phyloP scores from a whole-genome alignment of 768 basidiomycete genomes.

The Russula sp. region DNA sequence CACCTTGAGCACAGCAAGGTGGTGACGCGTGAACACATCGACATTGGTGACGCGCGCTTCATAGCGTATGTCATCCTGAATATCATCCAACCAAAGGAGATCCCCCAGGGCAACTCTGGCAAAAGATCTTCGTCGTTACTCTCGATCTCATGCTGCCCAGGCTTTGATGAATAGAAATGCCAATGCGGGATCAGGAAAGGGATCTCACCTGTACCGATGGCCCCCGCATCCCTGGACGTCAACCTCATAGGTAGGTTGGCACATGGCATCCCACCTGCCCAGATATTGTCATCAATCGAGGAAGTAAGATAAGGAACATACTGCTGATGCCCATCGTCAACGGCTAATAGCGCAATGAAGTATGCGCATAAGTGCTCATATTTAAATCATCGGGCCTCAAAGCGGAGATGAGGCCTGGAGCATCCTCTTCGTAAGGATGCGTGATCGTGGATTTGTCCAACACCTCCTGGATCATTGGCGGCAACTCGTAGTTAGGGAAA shows the following conservation, averaged over 20 bases:
- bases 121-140: conserved; percentile 19
- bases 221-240: neutral
- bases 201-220: neutral
- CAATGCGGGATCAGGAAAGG: neutral
- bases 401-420: neutral
- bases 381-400: conserved; percentile 1
- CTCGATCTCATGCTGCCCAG: conserved; percentile 16
- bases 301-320: conserved; percentile 35
- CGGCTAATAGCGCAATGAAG: conserved; percentile 16
- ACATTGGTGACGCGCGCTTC: conserved; percentile 14
- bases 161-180: neutral
- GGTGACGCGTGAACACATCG: neutral
- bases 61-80: conserved; percentile 10
- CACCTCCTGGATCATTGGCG: conserved; percentile 10
- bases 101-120: conserved; percentile 20
- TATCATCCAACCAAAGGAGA: conserved; percentile 23
- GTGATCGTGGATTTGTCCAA: neutral
- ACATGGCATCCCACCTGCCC: conserved; percentile 6
- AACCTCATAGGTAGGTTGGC: neutral
- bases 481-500: conserved; percentile 15
- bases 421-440: conserved; percentile 4
- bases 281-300: conserved; percentile 37
- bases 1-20: conserved; percentile 44
- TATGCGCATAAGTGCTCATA: conserved; percentile 16
- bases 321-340: conserved; percentile 47